A percentile compares a stretch with the other conserved stretches of the same genome.
phyloP scores from a whole-genome alignment of 129 eudicot species.

The Flaveria sonorensis region DNA sequence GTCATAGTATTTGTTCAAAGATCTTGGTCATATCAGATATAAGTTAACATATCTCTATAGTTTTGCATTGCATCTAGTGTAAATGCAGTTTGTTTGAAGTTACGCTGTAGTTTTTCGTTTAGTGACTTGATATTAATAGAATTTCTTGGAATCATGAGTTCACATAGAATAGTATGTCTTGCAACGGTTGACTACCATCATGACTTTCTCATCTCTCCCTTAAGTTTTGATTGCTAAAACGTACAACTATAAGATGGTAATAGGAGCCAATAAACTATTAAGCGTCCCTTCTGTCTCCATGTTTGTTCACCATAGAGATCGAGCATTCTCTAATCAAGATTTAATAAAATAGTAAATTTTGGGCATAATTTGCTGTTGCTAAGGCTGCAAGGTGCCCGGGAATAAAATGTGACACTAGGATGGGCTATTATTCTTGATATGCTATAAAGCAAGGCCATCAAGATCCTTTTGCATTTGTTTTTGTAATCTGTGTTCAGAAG shows the following conservation, averaged over 20 bases:
- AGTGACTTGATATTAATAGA: neutral
- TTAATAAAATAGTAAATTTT: neutral
- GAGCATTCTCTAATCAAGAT: neutral
- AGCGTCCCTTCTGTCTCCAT: neutral
- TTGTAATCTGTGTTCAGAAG: neutral
- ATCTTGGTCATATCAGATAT: neutral
- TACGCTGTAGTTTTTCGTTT: neutral
- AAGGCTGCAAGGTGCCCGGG: neutral
- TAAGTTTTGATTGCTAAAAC: conserved; percentile 4
- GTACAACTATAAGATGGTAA: neutral
- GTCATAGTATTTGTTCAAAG: neutral
- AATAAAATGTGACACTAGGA: neutral
- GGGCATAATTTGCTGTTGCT: neutral
- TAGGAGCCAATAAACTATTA: neutral
- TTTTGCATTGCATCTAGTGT: conserved; percentile 14
- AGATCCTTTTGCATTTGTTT: neutral
- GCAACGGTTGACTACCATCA: neutral
- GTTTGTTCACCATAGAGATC: neutral
- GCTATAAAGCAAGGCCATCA: neutral
- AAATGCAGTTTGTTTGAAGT: conserved; percentile 4
- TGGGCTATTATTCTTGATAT: neutral
- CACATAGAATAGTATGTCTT: neutral
- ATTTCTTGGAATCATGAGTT: neutral
- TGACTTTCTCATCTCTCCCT: neutral
- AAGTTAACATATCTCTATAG: neutral